Conservation (phyloP, 306 rosid species). For the Rosa lucieae region DNA sequence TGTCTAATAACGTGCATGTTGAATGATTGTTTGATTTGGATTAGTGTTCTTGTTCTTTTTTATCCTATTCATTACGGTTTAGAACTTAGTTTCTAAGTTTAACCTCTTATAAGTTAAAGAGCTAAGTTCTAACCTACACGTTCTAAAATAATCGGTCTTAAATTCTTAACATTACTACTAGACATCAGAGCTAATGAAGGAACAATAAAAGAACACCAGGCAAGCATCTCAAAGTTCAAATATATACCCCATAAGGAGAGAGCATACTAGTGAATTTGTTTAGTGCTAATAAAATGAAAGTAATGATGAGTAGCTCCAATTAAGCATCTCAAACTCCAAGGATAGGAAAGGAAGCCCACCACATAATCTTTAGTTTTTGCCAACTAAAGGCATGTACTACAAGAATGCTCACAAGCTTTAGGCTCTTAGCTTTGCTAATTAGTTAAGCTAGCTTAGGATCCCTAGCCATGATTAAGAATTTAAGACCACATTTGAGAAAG, state of each 20-base stretch:
- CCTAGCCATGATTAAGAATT: not conserved
- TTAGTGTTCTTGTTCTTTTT: too few species aligned
- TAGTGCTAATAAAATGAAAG: not conserved
- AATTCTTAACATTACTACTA: not conserved
- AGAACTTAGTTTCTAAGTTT: too few species aligned
- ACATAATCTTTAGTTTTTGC: conserved; percentile 8
- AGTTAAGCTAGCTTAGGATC: conserved; percentile 1
- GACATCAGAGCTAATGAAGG: not conserved
- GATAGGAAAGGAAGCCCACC: not conserved
- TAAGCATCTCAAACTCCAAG: conserved; percentile 7
- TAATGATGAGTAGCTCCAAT: conserved; percentile 5
- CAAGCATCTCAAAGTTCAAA: not conserved
- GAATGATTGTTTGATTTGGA: too few species aligned
- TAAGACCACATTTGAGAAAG: not conserved
- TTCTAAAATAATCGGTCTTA: not conserved
- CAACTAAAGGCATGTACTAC: not conserved
- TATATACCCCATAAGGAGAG: not conserved
- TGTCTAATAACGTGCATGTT: too few species aligned
- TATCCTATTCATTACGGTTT: too few species aligned
- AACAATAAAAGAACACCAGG: not conserved
- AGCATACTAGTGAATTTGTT: not conserved
- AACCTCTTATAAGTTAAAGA: too few species aligned
- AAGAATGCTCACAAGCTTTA: not conserved
- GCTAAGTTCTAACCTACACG: too few species aligned
- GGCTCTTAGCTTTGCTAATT: not conserved